Evolutionary conservation across 805 yeast genomes (phyloP).

Genomic region (Candida argentea): DNA sequence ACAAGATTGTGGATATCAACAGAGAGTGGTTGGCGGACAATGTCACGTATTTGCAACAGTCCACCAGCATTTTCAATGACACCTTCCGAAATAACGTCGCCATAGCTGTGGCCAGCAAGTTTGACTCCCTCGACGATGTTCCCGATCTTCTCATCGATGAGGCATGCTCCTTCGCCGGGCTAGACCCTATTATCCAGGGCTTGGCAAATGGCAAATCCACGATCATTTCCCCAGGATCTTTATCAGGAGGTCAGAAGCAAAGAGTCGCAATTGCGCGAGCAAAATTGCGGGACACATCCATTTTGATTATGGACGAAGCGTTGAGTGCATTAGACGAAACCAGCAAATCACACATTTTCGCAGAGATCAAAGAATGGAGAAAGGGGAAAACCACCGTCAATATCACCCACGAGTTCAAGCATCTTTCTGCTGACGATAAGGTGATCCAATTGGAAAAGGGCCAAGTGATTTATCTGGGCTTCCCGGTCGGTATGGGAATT

Average conservation of each 20-base stretch:
- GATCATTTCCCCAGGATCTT: conserved; percentile 28
- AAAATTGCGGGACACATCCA: conserved; percentile 55
- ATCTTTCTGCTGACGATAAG: conserved; percentile 46
- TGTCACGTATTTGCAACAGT: conserved; percentile 68
- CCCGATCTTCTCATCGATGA: conserved; percentile 16
- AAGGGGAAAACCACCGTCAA: conserved; percentile 63
- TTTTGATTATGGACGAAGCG: conserved; percentile 79
- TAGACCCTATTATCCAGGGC: conserved; percentile 37
- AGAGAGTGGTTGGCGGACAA: conserved; percentile 47
- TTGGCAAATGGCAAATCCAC: conserved; percentile 51
- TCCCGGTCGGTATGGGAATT: conserved; percentile 2
- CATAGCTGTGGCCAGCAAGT: conserved; percentile 31
- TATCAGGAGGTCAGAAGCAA: conserved; percentile 92
- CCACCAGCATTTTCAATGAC: conserved; percentile 53
- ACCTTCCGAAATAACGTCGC: conserved; percentile 54
- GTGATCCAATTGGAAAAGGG: conserved; percentile 58
- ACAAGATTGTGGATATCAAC: conserved; percentile 32
- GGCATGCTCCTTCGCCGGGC: conserved; percentile 44
- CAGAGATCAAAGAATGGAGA: conserved; percentile 51
- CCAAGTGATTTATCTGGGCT: conserved; percentile 18
- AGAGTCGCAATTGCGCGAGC: conserved; percentile 82
- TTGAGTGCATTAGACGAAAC: conserved; percentile 66
- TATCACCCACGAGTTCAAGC: conserved; percentile 66
- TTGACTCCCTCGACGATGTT: conserved; percentile 9
- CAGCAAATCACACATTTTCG: conserved; percentile 36